These are phyloP conservation scores for Sugiyamaella paludigena DNA, from an alignment of 1,139 yeast genomes.

Conservation along the genomic window DNA sequence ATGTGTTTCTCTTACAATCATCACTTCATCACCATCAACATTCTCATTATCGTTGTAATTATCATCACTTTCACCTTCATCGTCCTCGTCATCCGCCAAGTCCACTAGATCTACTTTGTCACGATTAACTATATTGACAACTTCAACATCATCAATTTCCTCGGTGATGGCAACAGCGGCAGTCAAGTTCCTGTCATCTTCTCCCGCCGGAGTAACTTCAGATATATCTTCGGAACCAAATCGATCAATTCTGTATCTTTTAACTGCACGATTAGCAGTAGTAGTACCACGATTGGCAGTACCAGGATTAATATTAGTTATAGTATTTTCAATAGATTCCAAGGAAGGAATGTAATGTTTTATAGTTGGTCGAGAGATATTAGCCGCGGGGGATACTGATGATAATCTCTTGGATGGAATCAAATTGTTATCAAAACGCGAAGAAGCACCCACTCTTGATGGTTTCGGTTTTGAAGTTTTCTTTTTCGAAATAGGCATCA, in stretches of 20 bases:
- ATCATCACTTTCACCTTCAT: constrained; percentile 7
- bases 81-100: neutral
- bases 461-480: too few species aligned
- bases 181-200: neutral
- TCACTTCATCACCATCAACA: constrained; percentile 1
- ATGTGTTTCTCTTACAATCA: constrained; percentile 6
- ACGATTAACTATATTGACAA: constrained; percentile 2
- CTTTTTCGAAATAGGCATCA: too few species aligned
- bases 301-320: neutral
- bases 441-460: too few species aligned
- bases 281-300: neutral
- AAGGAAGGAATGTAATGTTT: constrained; percentile 7
- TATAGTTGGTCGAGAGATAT: neutral
- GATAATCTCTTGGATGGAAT: too few species aligned
- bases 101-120: neutral
- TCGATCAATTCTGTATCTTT: constrained; percentile 6
- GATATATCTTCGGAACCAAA: too few species aligned
- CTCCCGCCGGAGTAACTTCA: neutral
- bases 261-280: neutral
- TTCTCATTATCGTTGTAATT: neutral
- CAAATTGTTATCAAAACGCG: too few species aligned
- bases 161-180: constrained; percentile 8
- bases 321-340: neutral
- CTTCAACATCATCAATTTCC: constrained; percentile 11
- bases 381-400: too few species aligned